Conservation (phyloP, 1,284 basidiomycete species). For the Cutaneotrichosporon sp. region DNA sequence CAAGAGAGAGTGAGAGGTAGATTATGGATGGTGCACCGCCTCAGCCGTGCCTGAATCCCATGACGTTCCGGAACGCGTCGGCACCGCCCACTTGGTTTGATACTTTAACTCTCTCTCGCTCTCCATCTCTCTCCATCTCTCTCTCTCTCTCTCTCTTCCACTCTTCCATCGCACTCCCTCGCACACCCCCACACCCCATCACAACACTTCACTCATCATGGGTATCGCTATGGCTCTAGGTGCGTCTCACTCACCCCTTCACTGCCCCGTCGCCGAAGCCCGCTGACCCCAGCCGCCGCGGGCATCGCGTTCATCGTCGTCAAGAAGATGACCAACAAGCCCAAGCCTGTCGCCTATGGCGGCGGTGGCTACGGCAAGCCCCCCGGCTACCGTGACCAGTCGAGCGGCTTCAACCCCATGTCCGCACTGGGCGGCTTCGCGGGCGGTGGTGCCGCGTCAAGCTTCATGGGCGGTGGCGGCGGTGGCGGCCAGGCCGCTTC, state of each 20-base stretch:
- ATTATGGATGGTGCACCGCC: too few relatives aligned
- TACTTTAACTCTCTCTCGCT: too few relatives aligned
- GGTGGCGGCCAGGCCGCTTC: slow-evolving; percentile 9
- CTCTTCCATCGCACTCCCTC: too few relatives aligned
- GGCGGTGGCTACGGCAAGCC: slow-evolving; percentile 11
- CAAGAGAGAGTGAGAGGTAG: too few relatives aligned
- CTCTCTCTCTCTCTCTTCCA: too few relatives aligned
- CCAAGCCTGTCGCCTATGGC: slow-evolving; percentile 14
- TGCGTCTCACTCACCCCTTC: slow-evolving; percentile 6
- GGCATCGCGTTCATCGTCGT: slow-evolving; percentile 24
- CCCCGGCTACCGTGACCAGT: slow-evolving; percentile 1
- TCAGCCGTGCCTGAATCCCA: too few relatives aligned
- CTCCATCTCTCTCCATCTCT: too few relatives aligned
- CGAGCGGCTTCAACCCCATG: background rate
- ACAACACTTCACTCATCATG: slow-evolving; percentile 9
- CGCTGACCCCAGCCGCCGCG: slow-evolving; percentile 13
- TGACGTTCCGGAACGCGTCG: too few relatives aligned
- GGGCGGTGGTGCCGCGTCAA: background rate
- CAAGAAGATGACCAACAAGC: slow-evolving; percentile 23
- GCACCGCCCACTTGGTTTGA: too few relatives aligned
- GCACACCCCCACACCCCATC: background rate
- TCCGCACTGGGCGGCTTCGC: background rate
- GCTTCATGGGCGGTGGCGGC: background rate
- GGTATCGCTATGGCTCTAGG: slow-evolving; percentile 20
- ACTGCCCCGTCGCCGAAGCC: too few relatives aligned